Base-by-base conservation (phyloP, 495 filamentous ascomycete genomes). In the Penicillium samsonianum region DNA sequence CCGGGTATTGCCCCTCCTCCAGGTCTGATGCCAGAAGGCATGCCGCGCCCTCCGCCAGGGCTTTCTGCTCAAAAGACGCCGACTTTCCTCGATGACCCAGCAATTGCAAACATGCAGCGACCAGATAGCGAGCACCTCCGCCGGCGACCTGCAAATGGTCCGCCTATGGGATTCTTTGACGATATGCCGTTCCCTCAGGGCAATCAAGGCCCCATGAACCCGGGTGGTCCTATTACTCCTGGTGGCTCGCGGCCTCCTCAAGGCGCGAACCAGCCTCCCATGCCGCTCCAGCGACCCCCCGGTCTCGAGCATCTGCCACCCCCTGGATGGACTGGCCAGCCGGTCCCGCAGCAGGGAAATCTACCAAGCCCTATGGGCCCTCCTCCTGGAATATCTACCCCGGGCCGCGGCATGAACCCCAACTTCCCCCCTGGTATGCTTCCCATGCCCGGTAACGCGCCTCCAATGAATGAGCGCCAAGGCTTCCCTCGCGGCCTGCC, bases 271-370 rank as follows among this genome's bases (percentile, higher is more conserved):
- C 70, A 71, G 28, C 70, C 71, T 28, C 70, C 67, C 0, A 77
- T 77, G 71, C 68, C 67, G 11, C 67, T 77, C 26, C 79, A 75
- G 53, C 70, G 78, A 42, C 79, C 80, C 31, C 80, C 79, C 42
- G 78, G 78, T 16, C 72, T 82, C 40, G 78, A 80, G 22, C 73
- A 79, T 52, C 41, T 80, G 62, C 75, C 76, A 50, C 74, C 69
- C 47, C 77, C 71, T 2, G 73, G 73, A 47, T 78, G 77, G 73
- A 65, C 64, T 1, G 73, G 70, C 49, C 74, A 67, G 46, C 57
- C 68, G 37, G 69, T 67, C 19, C 73, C 71, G 19, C 71, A 72
- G 40, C 79, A 76, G 46, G 68, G 63, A 42, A 74, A 67, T 58
- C 70, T 68, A 38, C 76, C 68, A 17, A 67, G 61, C 31, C 73